Conservation (phyloP, 768 basidiomycete genomes). For the Calocybe indica region DNA sequence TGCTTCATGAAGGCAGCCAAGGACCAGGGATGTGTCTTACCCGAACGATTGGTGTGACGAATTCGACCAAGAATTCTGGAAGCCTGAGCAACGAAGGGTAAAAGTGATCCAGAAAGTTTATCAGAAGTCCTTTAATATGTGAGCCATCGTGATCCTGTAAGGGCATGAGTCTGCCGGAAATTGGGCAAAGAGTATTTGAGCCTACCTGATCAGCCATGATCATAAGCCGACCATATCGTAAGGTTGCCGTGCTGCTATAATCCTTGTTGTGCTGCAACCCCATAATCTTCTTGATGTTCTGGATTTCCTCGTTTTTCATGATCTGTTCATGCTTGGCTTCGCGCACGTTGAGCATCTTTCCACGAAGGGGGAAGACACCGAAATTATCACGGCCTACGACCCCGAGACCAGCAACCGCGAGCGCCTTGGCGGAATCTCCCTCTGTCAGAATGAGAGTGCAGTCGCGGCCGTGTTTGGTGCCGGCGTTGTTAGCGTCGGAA, state of each 20-base stretch:
- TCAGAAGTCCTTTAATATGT: slow-evolving; percentile 99
- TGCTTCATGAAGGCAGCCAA: background rate
- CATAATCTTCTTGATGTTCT: slow-evolving; percentile 97
- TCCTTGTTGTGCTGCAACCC: slow-evolving; percentile 93
- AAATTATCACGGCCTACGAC: slow-evolving; percentile 96
- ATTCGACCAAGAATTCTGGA: slow-evolving; percentile 92
- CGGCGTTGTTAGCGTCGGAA: slow-evolving; percentile 96
- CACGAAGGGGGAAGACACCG: slow-evolving; percentile 96
- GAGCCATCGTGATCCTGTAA: slow-evolving; percentile 90
- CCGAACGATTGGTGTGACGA: slow-evolving; percentile 96
- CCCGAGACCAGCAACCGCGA: slow-evolving; percentile 90
- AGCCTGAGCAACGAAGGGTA: slow-evolving; percentile 91
- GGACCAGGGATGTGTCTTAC: slow-evolving; percentile 34
- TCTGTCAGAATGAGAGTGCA: slow-evolving; percentile 98
- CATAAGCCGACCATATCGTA: slow-evolving; percentile 95
- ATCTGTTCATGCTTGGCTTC: slow-evolving; percentile 96
- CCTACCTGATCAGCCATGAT: slow-evolving; percentile 99
- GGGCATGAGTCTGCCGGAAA: slow-evolving; percentile 29
- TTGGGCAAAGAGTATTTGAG: slow-evolving; percentile 2
- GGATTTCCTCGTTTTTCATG: slow-evolving; percentile 97
- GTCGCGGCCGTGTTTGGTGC: slow-evolving; percentile 67
- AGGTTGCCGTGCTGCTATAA: slow-evolving; percentile 57
- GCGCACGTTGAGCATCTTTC: slow-evolving; percentile 94
- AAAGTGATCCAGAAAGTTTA: slow-evolving; percentile 97
- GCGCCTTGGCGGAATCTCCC: slow-evolving; percentile 97